These are phyloP conservation scores for Aspergillus nanangensis DNA, from an alignment of 495 filamentous ascomycete species.

Conservation along the genomic window DNA sequence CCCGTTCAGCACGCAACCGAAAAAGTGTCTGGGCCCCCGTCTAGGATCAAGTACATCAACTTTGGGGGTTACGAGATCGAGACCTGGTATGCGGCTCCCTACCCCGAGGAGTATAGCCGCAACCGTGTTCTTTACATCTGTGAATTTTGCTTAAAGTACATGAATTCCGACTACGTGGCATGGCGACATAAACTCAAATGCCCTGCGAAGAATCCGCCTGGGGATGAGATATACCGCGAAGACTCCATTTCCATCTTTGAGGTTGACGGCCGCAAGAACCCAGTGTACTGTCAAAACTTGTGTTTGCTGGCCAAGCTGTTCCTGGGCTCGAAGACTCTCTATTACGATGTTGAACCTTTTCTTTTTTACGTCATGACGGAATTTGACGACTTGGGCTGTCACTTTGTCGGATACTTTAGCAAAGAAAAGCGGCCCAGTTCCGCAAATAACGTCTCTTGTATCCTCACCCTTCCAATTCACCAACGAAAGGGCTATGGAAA, in stretches of 20 bases:
- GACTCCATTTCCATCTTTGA: constrained; percentile 92
- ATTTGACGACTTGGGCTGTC: constrained; percentile 86
- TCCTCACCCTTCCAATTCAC: constrained; percentile 90
- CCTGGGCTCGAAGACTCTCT: constrained; percentile 93
- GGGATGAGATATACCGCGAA: constrained; percentile 97
- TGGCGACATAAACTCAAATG: constrained; percentile 99
- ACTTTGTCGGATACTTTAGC: constrained; percentile 98
- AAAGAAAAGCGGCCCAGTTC: constrained; percentile 97
- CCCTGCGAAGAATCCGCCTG: constrained; percentile 90
- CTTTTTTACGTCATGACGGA: constrained; percentile 98
- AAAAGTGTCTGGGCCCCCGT: constrained; percentile 80
- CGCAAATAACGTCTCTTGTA: constrained; percentile 96
- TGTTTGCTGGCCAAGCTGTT: constrained; percentile 96
- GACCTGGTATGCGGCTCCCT: constrained; percentile 99
- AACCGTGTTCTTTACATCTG: constrained; percentile 96
- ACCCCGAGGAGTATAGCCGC: constrained; percentile 95
- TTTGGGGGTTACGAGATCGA: constrained; percentile 97
- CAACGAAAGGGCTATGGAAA: constrained; percentile 97
- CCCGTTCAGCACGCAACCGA: constrained; percentile 43
- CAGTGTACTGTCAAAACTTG: constrained; percentile 95
- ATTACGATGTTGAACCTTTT: constrained; percentile 98
- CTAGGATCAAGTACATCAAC: constrained; percentile 97
- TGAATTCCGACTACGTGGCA: constrained; percentile 97
- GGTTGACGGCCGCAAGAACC: constrained; percentile 94
- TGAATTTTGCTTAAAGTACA: constrained; percentile 98